Percentiles rank a stretch among this genome's conserved stretches.
These are phyloP conservation scores for Reutealis trisperma DNA, from an alignment of 345 rosid species.

Conservation along the genomic window DNA sequence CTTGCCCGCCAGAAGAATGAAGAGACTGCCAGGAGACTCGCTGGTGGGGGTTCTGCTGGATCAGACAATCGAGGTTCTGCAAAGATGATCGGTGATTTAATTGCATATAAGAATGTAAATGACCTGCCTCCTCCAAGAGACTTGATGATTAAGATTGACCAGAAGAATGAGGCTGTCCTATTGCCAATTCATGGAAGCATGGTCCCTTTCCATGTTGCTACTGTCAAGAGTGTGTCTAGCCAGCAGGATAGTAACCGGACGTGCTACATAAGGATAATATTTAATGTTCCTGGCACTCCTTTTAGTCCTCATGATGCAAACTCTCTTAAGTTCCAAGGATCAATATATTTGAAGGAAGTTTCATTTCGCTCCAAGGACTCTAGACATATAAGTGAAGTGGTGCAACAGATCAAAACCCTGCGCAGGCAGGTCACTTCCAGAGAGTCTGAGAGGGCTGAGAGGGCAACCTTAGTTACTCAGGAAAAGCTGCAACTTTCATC, in stretches of 20 bases:
- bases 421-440: constrained; percentile 76
- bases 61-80: constrained; percentile 62
- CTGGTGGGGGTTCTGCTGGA: constrained; percentile 62
- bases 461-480: constrained; percentile 91
- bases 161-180: constrained; percentile 82
- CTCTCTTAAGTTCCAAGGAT: constrained; percentile 64
- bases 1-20: constrained; percentile 96
- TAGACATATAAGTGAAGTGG: constrained; percentile 87
- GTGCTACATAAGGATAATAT: constrained; percentile 81
- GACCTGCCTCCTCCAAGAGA: constrained; percentile 78
- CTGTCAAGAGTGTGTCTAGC: constrained; percentile 84
- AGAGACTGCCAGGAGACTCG: constrained; percentile 95
- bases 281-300: constrained; percentile 84
- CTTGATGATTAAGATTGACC: constrained; percentile 81
- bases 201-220: constrained; percentile 91
- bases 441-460: constrained; percentile 88
- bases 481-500: constrained; percentile 69
- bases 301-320: constrained; percentile 78
- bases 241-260: constrained; percentile 83
- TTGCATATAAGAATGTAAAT: constrained; percentile 83
- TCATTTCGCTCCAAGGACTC: constrained; percentile 91
- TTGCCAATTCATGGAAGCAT: constrained; percentile 84
- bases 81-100: constrained; percentile 64
- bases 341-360: constrained; percentile 81
- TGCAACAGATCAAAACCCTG: constrained; percentile 73